Conservation (phyloP, 441 rosid genomes). For the Sinapis alba region DNA sequence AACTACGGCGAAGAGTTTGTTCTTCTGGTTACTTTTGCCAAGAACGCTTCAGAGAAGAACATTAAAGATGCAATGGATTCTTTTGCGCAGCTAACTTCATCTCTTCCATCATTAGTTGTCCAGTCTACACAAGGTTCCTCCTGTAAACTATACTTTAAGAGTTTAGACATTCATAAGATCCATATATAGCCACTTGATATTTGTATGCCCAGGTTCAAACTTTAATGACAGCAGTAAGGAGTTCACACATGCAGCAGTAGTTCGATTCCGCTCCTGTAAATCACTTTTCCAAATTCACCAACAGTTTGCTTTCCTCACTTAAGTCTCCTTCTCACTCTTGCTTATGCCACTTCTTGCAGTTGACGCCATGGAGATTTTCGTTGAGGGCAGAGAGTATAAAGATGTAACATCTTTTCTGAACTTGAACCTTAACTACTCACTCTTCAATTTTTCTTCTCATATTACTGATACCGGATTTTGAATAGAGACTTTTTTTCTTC, state of each 20-base stretch:
- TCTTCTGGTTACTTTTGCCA: conserved; percentile 66
- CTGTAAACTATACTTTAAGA: conserved; percentile 8
- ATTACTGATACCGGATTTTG: not conserved
- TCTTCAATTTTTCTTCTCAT: not conserved
- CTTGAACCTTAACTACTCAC: not conserved
- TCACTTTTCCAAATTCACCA: not conserved
- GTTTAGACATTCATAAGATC: not conserved
- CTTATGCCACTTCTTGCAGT: conserved; percentile 50
- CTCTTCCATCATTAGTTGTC: conserved; percentile 73
- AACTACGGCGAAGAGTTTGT: conserved; percentile 84
- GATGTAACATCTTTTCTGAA: conserved; percentile 51
- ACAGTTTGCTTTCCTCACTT: conserved; percentile 10
- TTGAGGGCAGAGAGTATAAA: conserved; percentile 63
- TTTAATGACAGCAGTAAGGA: conserved; percentile 60
- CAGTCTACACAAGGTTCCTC: conserved; percentile 88
- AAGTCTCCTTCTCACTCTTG: conserved; percentile 28
- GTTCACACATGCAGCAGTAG: conserved; percentile 71
- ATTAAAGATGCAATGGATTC: conserved; percentile 68
- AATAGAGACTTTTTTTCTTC: not conserved
- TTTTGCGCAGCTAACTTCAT: conserved; percentile 50
- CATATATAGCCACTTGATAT: not conserved
- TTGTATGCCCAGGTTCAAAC: conserved; percentile 62
- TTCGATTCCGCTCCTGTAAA: conserved; percentile 78
- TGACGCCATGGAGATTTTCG: conserved; percentile 76
- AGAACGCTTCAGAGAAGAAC: conserved; percentile 53